Evolutionary conservation across 495 filamentous ascomycete genomes (phyloP).

Genomic region (Neurospora sp.): DNA sequence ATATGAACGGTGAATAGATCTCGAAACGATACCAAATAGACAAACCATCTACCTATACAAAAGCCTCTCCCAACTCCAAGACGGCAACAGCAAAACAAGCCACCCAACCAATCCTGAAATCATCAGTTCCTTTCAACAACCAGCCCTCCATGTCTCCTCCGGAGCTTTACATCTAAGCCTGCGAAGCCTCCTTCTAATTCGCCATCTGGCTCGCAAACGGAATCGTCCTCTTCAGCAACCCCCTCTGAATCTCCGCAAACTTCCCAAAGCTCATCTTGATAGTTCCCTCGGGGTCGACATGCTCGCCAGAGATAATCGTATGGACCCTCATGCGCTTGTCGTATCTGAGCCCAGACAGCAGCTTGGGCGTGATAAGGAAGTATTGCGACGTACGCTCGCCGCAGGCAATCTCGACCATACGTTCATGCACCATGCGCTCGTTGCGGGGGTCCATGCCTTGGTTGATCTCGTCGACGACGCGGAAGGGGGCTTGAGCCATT

Average conservation of each 20-base stretch:
- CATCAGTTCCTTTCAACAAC: background rate
- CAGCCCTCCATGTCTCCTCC: background rate
- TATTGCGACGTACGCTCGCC: conserved; percentile 60
- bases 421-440: conserved; percentile 92
- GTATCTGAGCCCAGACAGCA: conserved; percentile 76
- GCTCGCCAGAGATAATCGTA: conserved; percentile 86
- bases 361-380: conserved; percentile 98
- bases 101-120: background rate
- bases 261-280: conserved; percentile 47
- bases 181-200: background rate
- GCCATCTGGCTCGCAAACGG: background rate
- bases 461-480: conserved; percentile 98
- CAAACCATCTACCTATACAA: background rate
- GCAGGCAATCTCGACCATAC: conserved; percentile 92
- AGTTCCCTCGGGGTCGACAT: conserved; percentile 51
- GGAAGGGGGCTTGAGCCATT: conserved; percentile 92
- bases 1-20: background rate
- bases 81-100: background rate
- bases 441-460: conserved; percentile 99
- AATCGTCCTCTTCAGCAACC: conserved; percentile 10
- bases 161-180: background rate
- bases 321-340: conserved; percentile 84
- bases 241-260: conserved; percentile 37
- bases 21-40: background rate
- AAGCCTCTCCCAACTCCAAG: background rate